Evolutionary conservation across 2,329 filamentous ascomycete genomes (phyloP).

Genomic region (Sclerotinia sclerotiorum): DNA sequence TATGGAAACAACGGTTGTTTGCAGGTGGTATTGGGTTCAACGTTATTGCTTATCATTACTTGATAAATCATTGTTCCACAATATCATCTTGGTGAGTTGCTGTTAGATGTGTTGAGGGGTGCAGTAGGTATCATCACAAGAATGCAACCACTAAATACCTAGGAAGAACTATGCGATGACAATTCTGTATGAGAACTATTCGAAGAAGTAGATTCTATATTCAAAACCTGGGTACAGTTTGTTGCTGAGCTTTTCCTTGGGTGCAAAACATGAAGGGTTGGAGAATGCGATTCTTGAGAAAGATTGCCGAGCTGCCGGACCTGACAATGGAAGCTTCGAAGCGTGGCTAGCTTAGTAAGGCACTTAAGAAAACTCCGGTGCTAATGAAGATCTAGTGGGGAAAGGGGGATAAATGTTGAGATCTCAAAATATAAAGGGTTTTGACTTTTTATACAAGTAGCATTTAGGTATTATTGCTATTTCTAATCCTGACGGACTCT

Average conservation of each 20-base stretch:
- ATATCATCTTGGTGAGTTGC: neutral
- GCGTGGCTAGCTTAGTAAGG: slow-evolving; percentile 1
- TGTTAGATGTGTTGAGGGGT: neutral
- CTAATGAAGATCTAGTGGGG: neutral
- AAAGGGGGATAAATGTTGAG: neutral
- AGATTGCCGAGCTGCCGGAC: slow-evolving; percentile 2
- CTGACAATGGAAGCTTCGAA: neutral
- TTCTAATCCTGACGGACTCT: too few relatives aligned
- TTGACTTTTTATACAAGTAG: too few relatives aligned
- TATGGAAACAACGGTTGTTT: neutral
- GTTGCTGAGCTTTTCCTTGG: neutral
- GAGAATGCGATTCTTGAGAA: neutral
- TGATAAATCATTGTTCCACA: neutral
- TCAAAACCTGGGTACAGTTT: neutral
- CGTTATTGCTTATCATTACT: neutral
- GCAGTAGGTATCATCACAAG: neutral
- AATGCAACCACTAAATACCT: neutral
- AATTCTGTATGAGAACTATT: neutral
- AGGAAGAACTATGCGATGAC: neutral
- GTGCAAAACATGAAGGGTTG: neutral
- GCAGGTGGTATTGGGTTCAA: neutral
- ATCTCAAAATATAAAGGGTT: too few relatives aligned
- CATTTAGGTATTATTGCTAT: too few relatives aligned
- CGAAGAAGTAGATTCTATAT: neutral
- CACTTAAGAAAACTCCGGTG: neutral